Evolutionary conservation across 345 rosid species (phyloP).

Genomic region (Arabidopsis suecica): DNA sequence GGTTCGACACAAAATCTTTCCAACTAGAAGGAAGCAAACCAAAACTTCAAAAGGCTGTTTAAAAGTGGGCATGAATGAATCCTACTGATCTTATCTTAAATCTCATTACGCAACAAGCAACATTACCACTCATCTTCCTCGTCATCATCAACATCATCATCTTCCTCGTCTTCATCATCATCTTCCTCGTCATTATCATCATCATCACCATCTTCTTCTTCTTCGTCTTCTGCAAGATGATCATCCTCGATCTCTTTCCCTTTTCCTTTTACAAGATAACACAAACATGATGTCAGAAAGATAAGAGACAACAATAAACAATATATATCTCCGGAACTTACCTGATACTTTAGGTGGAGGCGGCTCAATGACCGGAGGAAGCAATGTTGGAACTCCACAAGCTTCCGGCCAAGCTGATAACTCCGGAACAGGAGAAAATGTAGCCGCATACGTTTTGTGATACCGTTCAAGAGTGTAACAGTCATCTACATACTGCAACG

Average conservation of each 20-base stretch:
- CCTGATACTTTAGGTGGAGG: neutral
- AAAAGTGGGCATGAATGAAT: neutral
- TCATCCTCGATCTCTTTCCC: neutral
- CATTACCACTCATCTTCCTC: neutral
- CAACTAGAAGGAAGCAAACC: too few relatives aligned
- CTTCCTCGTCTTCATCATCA: neutral
- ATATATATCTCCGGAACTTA: neutral
- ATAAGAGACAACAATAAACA: neutral
- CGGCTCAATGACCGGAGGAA: neutral
- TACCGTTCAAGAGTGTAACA: neutral
- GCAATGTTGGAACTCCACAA: conserved; percentile 7
- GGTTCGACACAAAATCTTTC: too few relatives aligned
- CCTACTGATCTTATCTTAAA: neutral
- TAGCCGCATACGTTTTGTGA: neutral
- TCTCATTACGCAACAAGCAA: neutral
- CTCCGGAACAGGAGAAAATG: neutral
- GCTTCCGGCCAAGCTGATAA: conserved; percentile 7
- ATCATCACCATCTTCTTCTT: neutral
- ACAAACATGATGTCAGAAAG: neutral
- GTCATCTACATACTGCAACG: conserved; percentile 3
- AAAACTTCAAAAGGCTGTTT: neutral
- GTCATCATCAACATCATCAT: neutral
- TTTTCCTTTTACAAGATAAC: neutral
- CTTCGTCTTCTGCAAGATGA: neutral
- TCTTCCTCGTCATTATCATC: neutral